Evolutionary conservation across 73 alveolate species (phyloP).

Genomic region (Tetrahymena malaccensis): DNA sequence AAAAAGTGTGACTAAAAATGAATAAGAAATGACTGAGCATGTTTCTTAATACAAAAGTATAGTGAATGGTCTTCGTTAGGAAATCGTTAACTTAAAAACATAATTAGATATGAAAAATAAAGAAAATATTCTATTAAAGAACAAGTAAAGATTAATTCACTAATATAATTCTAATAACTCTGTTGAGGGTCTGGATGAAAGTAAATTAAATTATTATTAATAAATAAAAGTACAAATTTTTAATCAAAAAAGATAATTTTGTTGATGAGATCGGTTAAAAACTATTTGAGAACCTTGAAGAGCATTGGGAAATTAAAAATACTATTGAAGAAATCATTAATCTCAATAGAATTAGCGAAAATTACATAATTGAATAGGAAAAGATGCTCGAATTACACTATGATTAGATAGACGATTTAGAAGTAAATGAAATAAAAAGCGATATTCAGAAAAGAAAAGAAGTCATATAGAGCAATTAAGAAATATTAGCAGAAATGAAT

Average conservation of each 20-base stretch:
- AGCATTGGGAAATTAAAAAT: neutral
- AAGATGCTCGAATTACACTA: neutral
- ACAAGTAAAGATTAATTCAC: neutral
- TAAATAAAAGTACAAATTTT: neutral
- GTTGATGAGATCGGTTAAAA: neutral
- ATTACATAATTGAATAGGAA: neutral
- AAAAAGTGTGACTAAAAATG: constrained; percentile 22
- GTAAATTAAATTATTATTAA: neutral
- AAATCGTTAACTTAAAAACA: neutral
- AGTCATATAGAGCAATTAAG: neutral
- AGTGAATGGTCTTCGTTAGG: neutral
- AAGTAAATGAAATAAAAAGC: neutral
- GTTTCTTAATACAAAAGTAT: neutral
- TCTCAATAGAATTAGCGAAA: neutral
- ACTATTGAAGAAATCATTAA: neutral
- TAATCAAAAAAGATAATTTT: neutral
- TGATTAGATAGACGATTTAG: neutral
- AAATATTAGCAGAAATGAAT: neutral
- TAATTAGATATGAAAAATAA: neutral
- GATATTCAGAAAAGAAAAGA: neutral
- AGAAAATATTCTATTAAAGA: neutral
- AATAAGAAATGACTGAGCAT: neutral
- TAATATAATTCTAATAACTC: neutral
- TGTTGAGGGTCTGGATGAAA: neutral
- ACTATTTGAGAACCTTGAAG: neutral